Conservation (phyloP, 441 rosid genomes). For the Raphanus hybrid region DNA sequence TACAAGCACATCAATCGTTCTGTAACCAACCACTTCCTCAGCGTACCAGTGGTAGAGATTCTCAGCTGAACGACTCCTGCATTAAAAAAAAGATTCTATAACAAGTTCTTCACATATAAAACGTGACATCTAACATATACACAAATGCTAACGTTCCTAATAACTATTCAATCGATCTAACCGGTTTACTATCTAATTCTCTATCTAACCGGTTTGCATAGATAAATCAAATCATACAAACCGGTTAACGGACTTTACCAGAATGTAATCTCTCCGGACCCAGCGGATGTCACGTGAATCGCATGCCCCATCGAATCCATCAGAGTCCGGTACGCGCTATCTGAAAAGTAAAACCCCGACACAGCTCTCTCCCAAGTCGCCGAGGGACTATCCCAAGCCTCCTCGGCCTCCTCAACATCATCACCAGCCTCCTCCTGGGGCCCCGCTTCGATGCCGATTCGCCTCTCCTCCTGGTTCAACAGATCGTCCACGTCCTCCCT, state of each 20-base stretch:
- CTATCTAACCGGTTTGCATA: too few relatives aligned
- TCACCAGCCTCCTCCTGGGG: slow-evolving; percentile 10
- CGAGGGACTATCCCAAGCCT: slow-evolving; percentile 39
- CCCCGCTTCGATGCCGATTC: slow-evolving; percentile 27
- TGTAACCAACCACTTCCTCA: slow-evolving; percentile 62
- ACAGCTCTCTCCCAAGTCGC: slow-evolving; percentile 41
- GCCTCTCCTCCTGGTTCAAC: slow-evolving; percentile 34
- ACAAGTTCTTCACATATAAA: too few relatives aligned
- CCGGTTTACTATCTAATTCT: too few relatives aligned
- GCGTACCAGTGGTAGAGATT: slow-evolving; percentile 78
- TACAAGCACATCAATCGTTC: slow-evolving; percentile 58
- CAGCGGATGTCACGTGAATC: slow-evolving; percentile 58
- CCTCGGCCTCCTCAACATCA: slow-evolving; percentile 30
- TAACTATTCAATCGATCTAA: too few relatives aligned
- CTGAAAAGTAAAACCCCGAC: slow-evolving; percentile 54
- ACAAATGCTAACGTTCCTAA: too few relatives aligned
- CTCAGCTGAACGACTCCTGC: slow-evolving; percentile 79
- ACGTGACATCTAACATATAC: too few relatives aligned
- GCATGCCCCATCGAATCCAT: slow-evolving; percentile 84
- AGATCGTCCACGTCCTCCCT: slow-evolving; percentile 58
- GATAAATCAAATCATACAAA: neutral
- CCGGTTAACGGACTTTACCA: slow-evolving; percentile 49
- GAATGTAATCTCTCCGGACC: slow-evolving; percentile 60
- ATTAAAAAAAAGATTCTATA: too few relatives aligned
- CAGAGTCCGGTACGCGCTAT: slow-evolving; percentile 61